A percentile compares a stretch with the other conserved stretches of the same genome.
Conservation (phyloP, 768 basidiomycete species). For the Porphyrellus cyaneotinctus region DNA sequence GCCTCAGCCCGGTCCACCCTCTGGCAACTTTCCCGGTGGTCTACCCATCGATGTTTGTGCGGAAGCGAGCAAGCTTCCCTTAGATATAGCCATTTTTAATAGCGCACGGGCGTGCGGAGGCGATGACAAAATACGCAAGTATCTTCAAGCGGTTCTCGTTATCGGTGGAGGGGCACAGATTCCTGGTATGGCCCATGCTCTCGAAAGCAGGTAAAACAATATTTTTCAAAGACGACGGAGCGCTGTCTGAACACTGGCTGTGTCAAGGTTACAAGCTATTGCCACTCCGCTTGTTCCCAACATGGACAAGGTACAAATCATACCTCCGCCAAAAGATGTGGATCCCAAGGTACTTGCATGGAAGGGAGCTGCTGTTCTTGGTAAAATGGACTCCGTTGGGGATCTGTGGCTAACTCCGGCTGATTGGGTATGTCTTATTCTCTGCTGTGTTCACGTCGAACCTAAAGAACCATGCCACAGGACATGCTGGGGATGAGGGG, state of each 20-base stretch:
- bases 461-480: conserved; percentile 35
- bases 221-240: background rate
- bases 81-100: conserved; percentile 92
- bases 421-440: conserved; percentile 70
- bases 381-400: conserved; percentile 83
- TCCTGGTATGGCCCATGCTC: conserved; percentile 78
- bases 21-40: conserved; percentile 36
- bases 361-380: conserved; percentile 92
- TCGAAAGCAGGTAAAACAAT: conserved; percentile 71
- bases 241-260: conserved; percentile 5
- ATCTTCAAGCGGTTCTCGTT: conserved; percentile 82
- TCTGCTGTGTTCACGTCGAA: background rate
- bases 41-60: conserved; percentile 71
- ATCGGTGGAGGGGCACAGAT: conserved; percentile 81
- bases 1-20: conserved; percentile 21
- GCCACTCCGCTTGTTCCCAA: conserved; percentile 76
- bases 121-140: conserved; percentile 87
- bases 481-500: conserved; percentile 77
- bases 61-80: conserved; percentile 85
- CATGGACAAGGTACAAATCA: conserved; percentile 87
- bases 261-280: conserved; percentile 64
- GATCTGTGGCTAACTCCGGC: conserved; percentile 85
- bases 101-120: conserved; percentile 83
- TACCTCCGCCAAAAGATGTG: conserved; percentile 91
- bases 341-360: conserved; percentile 88